Conservation (phyloP, 805 yeast species). For the Wickerhamia fluorescens region DNA sequence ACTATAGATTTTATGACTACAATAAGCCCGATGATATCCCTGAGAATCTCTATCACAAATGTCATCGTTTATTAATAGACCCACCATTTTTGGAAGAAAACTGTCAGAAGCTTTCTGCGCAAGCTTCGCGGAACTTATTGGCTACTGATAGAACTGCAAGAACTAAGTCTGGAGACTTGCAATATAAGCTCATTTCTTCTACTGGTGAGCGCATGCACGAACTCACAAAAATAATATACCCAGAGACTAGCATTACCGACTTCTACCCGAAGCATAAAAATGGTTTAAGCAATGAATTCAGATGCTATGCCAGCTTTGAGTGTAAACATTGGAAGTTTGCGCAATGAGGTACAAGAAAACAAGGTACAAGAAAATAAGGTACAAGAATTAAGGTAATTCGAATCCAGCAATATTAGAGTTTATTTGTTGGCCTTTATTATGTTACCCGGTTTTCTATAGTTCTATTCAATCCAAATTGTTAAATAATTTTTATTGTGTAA, state of each 20-base stretch:
- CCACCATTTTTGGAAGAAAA: conserved; percentile 83
- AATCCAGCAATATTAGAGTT: no score
- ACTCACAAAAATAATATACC: conserved; percentile 54
- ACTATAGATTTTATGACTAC: conserved; percentile 72
- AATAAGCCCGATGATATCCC: conserved; percentile 60
- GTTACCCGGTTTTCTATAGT: no score
- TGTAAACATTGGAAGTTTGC: conserved; percentile 57
- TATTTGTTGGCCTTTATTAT: no score
- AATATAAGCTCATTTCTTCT: conserved; percentile 57
- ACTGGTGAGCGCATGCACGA: conserved; percentile 86
- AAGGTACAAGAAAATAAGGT: no score
- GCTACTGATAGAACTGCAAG: conserved; percentile 28
- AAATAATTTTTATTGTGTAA: no score
- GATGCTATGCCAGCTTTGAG: conserved; percentile 77
- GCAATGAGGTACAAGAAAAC: no score
- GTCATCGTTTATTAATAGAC: conserved; percentile 70
- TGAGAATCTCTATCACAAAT: conserved; percentile 46
- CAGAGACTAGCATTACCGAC: conserved; percentile 55
- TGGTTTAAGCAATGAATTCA: conserved; percentile 81
- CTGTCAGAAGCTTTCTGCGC: conserved; percentile 63
- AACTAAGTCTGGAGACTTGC: conserved; percentile 33
- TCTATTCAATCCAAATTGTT: no score
- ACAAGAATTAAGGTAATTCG: no score
- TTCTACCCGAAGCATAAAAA: conserved; percentile 77
- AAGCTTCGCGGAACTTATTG: conserved; percentile 52